These are phyloP conservation scores for Cutaneotrichosporon cutaneum DNA, from an alignment of 1,284 basidiomycete genomes.

Conservation along the genomic window DNA sequence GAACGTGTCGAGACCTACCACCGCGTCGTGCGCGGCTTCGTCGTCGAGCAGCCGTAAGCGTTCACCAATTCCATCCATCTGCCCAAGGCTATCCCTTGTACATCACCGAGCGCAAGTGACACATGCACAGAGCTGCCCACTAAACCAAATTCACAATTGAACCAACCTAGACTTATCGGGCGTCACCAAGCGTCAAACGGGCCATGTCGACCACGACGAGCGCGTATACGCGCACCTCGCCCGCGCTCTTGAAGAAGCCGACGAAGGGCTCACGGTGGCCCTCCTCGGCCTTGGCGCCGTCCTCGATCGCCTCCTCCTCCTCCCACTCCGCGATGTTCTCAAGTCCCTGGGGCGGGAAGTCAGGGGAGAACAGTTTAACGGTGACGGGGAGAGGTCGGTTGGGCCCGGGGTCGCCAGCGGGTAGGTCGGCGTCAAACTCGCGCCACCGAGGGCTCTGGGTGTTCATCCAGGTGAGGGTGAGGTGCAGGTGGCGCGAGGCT, in stretches of 20 bases:
- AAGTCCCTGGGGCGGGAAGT: neutral
- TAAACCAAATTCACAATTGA: no score
- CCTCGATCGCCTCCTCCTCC: neutral
- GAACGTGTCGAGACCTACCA: neutral
- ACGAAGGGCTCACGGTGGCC: neutral
- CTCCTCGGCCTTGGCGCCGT: neutral
- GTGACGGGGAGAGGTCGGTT: neutral
- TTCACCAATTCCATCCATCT: no score
- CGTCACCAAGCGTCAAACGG: no score
- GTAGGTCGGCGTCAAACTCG: neutral
- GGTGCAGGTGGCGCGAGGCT: neutral
- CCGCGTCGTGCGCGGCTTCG: neutral
- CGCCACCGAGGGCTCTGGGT: neutral
- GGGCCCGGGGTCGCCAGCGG: neutral
- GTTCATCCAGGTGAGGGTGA: neutral
- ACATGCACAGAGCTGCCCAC: no score
- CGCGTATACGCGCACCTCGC: neutral
- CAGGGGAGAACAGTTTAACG: neutral
- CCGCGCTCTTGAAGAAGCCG: neutral
- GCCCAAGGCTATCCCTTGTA: no score
- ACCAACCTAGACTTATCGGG: no score
- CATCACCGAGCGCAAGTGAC: no score
- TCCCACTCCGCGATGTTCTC: neutral
- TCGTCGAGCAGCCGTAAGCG: neutral
- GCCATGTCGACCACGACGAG: neutral